Evolutionary conservation across 1,284 basidiomycete species (phyloP).

Genomic region (Wallemia ichthyophaga): DNA sequence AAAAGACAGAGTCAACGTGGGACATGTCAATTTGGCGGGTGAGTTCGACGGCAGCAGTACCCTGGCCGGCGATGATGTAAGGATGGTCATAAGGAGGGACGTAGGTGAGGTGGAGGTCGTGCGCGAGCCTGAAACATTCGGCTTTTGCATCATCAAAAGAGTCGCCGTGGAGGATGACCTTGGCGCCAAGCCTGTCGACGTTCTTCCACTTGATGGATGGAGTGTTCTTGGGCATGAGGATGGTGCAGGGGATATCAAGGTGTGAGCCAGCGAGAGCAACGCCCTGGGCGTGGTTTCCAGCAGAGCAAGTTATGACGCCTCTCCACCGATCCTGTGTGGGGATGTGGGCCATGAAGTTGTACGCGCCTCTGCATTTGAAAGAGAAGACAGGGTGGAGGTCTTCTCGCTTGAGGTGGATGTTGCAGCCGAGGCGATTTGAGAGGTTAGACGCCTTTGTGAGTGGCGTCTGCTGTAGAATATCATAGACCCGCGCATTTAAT

Average conservation of each 20-base stretch:
- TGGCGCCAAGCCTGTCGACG: conserved; percentile 70
- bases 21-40: conserved; percentile 54
- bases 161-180: conserved; percentile 63
- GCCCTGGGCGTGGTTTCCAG: conserved; percentile 94
- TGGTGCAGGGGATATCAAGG: conserved; percentile 73
- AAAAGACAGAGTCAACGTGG: conserved; percentile 58
- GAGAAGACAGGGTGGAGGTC: conserved; percentile 92
- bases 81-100: conserved; percentile 97
- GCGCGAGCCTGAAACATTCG: conserved; percentile 64
- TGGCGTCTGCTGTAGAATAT: conserved; percentile 72
- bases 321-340: conserved; percentile 74
- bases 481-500: conserved; percentile 75
- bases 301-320: conserved; percentile 91
- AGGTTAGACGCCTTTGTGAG: conserved; percentile 61
- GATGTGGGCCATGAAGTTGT: conserved; percentile 91
- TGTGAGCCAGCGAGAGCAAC: conserved; percentile 73
- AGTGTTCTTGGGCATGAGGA: conserved; percentile 89
- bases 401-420: conserved; percentile 82
- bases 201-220: conserved; percentile 90
- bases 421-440: conserved; percentile 58
- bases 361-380: conserved; percentile 94
- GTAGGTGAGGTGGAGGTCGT: conserved; percentile 46
- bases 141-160: conserved; percentile 94
- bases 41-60: conserved; percentile 81
- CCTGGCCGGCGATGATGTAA: conserved; percentile 85